Conservation (phyloP, 768 basidiomycete genomes). For the Podaxis pistillaris region DNA sequence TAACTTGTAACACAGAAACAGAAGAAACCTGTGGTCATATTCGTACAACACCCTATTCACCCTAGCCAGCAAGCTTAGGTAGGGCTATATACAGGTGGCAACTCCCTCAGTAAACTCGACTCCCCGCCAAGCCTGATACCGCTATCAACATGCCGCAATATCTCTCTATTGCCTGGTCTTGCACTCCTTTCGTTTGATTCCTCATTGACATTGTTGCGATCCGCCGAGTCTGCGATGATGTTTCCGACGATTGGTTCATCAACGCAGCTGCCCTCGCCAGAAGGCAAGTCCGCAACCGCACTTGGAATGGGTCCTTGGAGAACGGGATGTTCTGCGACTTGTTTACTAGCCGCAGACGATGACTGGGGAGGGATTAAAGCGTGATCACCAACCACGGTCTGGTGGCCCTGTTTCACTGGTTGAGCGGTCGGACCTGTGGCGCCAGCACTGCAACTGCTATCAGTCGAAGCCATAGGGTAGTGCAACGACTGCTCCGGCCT, state of each 20-base stretch:
- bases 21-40: background rate
- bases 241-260: background rate
- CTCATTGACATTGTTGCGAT: background rate
- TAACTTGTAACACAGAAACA: no score
- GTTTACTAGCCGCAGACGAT: no score
- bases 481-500: no score
- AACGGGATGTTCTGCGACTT: no score
- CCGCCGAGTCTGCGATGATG: background rate
- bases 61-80: slow-evolving; percentile 14
- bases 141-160: slow-evolving; percentile 29
- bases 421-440: no score
- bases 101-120: slow-evolving; percentile 19
- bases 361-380: no score
- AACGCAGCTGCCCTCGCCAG: background rate
- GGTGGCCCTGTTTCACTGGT: no score
- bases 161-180: background rate
- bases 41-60: background rate
- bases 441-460: no score
- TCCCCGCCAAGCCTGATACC: slow-evolving; percentile 20
- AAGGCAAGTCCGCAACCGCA: no score
- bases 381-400: no score
- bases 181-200: background rate
- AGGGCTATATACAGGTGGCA: slow-evolving; percentile 33
- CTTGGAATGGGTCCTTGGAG: no score
- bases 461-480: no score